A percentile compares a stretch with the other conserved stretches of the same genome.
Evolutionary conservation across 768 basidiomycete species (phyloP).

Genomic region (Melanogaster broomeanus): DNA sequence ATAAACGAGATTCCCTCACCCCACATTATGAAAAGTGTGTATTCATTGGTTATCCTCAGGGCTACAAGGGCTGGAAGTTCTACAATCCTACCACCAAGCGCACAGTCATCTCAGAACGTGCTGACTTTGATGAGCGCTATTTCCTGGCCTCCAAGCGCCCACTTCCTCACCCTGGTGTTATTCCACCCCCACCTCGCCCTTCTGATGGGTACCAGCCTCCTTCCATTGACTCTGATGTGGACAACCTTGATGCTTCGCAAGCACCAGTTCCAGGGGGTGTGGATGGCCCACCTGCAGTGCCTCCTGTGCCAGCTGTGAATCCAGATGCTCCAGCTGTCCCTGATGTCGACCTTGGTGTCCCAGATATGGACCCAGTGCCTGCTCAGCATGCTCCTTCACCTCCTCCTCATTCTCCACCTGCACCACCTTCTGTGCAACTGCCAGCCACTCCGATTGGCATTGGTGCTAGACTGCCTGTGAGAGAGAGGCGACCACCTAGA

Average conservation of each 20-base stretch:
- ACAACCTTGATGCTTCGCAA: background rate
- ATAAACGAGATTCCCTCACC: slow-evolving; percentile 29
- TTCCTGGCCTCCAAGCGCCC: slow-evolving; percentile 17
- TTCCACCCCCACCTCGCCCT: background rate
- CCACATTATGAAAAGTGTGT: slow-evolving; percentile 33
- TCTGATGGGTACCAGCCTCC: background rate
- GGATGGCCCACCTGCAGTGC: background rate
- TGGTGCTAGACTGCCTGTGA: background rate
- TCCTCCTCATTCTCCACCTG: background rate
- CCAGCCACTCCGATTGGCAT: background rate
- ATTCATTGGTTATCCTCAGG: slow-evolving; percentile 39
- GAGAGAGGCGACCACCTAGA: background rate
- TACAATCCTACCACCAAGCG: slow-evolving; percentile 29
- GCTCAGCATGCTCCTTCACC: background rate
- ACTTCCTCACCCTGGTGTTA: background rate
- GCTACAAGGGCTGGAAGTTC: no score
- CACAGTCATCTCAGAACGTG: slow-evolving; percentile 27
- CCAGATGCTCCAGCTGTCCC: background rate
- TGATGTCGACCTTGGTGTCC: background rate
- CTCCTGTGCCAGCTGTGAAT: background rate
- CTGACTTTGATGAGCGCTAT: slow-evolving; percentile 35
- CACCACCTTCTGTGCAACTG: background rate
- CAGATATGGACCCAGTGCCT: background rate
- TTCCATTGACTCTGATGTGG: background rate
- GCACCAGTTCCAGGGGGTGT: background rate